A percentile compares a stretch with the other conserved stretches of the same genome.
Evolutionary conservation across 441 rosid genomes (phyloP).

Genomic region (Heliophila coronopifolia): DNA sequence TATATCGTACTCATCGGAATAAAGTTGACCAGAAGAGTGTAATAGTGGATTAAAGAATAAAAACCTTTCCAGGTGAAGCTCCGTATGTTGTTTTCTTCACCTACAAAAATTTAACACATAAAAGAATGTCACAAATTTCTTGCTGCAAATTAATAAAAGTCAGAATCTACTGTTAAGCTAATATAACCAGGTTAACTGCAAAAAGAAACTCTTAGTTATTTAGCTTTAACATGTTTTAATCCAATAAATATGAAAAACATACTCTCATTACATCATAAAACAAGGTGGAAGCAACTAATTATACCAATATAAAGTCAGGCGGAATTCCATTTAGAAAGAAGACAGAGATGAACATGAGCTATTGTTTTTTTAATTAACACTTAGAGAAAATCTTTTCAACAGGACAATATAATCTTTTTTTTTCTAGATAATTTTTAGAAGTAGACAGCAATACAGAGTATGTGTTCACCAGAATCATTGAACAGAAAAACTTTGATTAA

Average conservation of each 20-base stretch:
- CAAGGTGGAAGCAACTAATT: conserved; percentile 3
- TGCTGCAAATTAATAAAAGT: conserved; percentile 8
- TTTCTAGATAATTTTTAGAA: neutral
- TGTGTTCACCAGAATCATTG: neutral
- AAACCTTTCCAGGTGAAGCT: conserved; percentile 46
- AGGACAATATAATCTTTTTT: neutral
- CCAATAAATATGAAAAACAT: neutral
- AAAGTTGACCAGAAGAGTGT: neutral
- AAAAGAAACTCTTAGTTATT: too few species aligned
- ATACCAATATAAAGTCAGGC: conserved; percentile 3
- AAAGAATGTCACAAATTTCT: conserved; percentile 8
- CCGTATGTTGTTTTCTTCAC: conserved; percentile 44
- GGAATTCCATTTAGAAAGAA: too few species aligned
- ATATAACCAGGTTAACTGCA: conserved; percentile 10
- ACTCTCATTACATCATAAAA: conserved; percentile 2
- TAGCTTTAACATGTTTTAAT: too few species aligned
- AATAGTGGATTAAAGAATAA: neutral
- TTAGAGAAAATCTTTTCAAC: neutral
- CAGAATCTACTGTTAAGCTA: conserved; percentile 2
- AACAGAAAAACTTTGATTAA: neutral
- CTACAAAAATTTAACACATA: conserved; percentile 36
- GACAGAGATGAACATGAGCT: neutral
- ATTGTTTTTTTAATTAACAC: neutral
- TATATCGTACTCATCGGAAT: neutral
- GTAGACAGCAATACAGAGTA: neutral